Conservation (phyloP, 768 basidiomycete species). For the Roridomyces roridus region DNA sequence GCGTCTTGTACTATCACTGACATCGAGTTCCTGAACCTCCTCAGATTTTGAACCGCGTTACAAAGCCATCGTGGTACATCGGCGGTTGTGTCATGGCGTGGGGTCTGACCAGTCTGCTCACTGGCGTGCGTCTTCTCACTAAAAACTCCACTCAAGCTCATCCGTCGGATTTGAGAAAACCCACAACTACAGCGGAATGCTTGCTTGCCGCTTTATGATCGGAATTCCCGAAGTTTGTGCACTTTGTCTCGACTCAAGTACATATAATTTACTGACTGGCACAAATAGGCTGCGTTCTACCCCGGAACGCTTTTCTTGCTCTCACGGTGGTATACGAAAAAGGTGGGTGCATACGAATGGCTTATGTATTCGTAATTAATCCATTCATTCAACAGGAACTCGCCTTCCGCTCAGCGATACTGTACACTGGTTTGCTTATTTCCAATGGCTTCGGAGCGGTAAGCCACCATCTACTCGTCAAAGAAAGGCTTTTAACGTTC, state of each 20-base stretch:
- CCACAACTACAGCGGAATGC: slow-evolving; percentile 56
- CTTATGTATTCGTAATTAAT: too few relatives aligned
- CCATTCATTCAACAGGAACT: slow-evolving; percentile 51
- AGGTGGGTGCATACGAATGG: too few relatives aligned
- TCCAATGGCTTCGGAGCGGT: slow-evolving; percentile 75
- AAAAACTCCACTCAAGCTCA: background rate
- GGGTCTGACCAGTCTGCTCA: slow-evolving; percentile 66
- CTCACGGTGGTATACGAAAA: slow-evolving; percentile 62
- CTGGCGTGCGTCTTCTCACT: slow-evolving; percentile 47
- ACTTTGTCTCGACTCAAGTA: too few relatives aligned
- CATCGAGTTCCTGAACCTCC: too few relatives aligned
- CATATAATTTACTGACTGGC: too few relatives aligned
- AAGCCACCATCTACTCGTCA: too few relatives aligned
- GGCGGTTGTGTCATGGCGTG: slow-evolving; percentile 64
- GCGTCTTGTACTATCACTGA: too few relatives aligned
- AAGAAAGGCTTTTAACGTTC: background rate
- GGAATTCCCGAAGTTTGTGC: slow-evolving; percentile 72
- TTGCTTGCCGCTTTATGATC: slow-evolving; percentile 64
- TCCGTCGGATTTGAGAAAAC: slow-evolving; percentile 55
- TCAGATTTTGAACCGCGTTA: slow-evolving; percentile 49
- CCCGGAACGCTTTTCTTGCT: slow-evolving; percentile 58
- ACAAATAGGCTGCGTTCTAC: slow-evolving; percentile 70
- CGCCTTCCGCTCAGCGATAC: slow-evolving; percentile 64
- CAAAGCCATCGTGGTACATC: slow-evolving; percentile 69
- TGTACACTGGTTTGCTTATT: slow-evolving; percentile 64